These are phyloP conservation scores for Pseudocercospora musae DNA, from an alignment of 2,329 filamentous ascomycete species.

Conservation along the genomic window DNA sequence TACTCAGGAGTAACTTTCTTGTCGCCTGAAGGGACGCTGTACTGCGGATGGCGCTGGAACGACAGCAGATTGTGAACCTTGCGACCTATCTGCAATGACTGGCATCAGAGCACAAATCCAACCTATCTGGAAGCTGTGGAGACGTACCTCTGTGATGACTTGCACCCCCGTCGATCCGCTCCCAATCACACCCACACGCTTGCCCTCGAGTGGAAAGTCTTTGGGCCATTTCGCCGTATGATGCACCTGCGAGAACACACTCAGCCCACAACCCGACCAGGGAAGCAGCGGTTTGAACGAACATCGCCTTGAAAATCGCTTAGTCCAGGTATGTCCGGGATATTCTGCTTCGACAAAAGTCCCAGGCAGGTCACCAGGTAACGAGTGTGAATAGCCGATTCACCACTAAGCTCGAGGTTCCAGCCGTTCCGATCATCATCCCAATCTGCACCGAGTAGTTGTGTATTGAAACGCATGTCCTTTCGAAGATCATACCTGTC, in stretches of 20 bases:
- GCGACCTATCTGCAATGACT: slow-evolving; percentile 21
- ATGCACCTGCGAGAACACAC: slow-evolving; percentile 32
- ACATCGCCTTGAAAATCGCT: slow-evolving; percentile 39
- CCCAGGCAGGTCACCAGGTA: slow-evolving; percentile 42
- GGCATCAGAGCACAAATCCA: slow-evolving; percentile 11
- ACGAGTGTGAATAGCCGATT: slow-evolving; percentile 10
- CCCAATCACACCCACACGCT: slow-evolving; percentile 42
- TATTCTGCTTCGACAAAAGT: slow-evolving; percentile 38
- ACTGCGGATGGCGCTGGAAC: slow-evolving; percentile 41
- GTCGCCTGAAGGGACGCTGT: slow-evolving; percentile 37
- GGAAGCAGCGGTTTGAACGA: slow-evolving; percentile 28
- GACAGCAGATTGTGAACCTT: slow-evolving; percentile 30
- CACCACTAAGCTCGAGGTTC: slow-evolving; percentile 9
- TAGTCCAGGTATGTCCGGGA: slow-evolving; percentile 38
- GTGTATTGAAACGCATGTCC: slow-evolving; percentile 24
- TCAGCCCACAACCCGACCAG: slow-evolving; percentile 4
- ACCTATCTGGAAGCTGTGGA: slow-evolving; percentile 21
- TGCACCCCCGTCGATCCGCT: slow-evolving; percentile 45
- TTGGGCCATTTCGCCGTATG: slow-evolving; percentile 43
- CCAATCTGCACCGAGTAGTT: slow-evolving; percentile 27
- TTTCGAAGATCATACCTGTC: slow-evolving; percentile 19
- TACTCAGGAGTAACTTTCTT: slow-evolving; percentile 29
- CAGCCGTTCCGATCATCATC: slow-evolving; percentile 8
- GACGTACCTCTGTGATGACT: slow-evolving; percentile 30
- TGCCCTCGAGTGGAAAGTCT: slow-evolving; percentile 28